Evolutionary conservation across 306 rosid genomes (phyloP), one percentile per base, ranked within the genome.

Genomic region (Dicorynia guianensis): DNA sequence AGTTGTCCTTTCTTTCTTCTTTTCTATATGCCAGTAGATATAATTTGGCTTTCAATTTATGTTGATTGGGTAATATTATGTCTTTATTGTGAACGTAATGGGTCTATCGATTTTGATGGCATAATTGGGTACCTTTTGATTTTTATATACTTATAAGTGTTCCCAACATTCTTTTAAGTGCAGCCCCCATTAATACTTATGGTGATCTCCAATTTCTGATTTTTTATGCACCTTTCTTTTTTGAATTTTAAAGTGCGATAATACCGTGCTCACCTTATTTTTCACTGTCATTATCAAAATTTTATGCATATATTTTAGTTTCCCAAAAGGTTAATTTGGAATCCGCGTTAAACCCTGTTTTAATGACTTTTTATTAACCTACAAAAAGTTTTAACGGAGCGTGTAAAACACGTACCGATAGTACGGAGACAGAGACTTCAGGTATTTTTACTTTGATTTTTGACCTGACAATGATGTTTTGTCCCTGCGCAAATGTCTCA

Each of bases 381-480:
- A 43, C 8, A 55, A 65, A 56, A 35, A 44, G 42, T 42, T n/a
- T 47, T 55, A 58, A 62, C 62, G 61, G 73, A 60, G 84, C 80
- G 69, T 86, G 76, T 56, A 38, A 61, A 56, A 38, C 87, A 86
- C 81, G 87, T 72, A 60, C 85, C 61, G 81, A 76, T 80, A 19
- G 67, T 10, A 48, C 6, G 46, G 43, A 19, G 80, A 86, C 85
- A 75, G 72, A 48, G 47, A 19, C 9, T 71, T 77, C 3, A 66
- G 65, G 71, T 50, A 13, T 71, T n/a, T n/a, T n/a, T 3, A 53
- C 73, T 56, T 52, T n/a, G 9, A 36, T 63, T 52, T 48, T 72
- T 78, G 76, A 76, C 49, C 15, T 54, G 84, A 80, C 82, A 82
- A n/a, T 52, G 85, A 80, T 79, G 67, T 76, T 76, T 78, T 76